Percentiles rank a stretch among this genome's conserved stretches.
Evolutionary conservation across 495 filamentous ascomycete species (phyloP).

Genomic region (Neohortaea acidophila): DNA sequence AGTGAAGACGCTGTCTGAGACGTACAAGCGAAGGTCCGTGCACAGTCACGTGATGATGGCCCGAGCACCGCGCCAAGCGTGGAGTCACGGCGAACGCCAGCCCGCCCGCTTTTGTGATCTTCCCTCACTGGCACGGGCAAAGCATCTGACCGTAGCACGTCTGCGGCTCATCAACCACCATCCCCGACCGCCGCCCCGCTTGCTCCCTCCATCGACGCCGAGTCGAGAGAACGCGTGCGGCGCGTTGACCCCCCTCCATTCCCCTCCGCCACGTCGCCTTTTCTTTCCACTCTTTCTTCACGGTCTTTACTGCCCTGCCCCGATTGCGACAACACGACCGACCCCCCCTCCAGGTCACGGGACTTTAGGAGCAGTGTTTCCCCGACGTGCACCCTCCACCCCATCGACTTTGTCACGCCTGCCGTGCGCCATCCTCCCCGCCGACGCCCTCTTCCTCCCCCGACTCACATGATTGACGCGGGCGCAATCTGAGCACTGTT

Average conservation of each 20-base stretch:
- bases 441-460: neutral
- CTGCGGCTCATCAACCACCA: too few relatives aligned
- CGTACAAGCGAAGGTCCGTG: too few relatives aligned
- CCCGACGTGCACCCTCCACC: neutral
- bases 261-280: neutral
- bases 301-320: neutral
- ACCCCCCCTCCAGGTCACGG: neutral
- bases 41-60: too few relatives aligned
- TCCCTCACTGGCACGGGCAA: too few relatives aligned
- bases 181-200: too few relatives aligned
- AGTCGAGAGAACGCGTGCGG: neutral
- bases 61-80: too few relatives aligned
- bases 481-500: too few relatives aligned
- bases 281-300: neutral
- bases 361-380: neutral
- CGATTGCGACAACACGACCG: neutral
- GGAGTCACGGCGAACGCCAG: too few relatives aligned
- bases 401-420: neutral
- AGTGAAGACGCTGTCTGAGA: too few relatives aligned
- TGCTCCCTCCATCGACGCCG: too few relatives aligned
- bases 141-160: too few relatives aligned
- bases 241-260: neutral
- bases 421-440: neutral
- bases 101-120: too few relatives aligned
- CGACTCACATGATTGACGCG: neutral